These are phyloP conservation scores for Dothistroma pini DNA, from an alignment of 2,329 filamentous ascomycete genomes.

Conservation along the genomic window DNA sequence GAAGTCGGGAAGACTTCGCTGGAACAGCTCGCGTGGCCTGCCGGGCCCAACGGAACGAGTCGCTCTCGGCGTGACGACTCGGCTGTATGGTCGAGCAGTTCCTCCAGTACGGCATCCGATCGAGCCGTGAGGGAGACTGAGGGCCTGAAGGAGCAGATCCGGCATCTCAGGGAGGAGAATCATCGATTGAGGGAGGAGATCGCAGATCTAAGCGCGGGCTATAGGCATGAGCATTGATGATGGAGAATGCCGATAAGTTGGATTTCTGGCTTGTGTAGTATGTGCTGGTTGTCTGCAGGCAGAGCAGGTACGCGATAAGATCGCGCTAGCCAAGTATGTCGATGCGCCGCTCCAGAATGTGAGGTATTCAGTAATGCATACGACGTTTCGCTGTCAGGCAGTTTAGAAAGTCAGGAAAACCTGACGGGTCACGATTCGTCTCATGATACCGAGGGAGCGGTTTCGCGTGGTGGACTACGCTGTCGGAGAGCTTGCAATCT, in stretches of 20 bases:
- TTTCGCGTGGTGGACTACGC: background rate
- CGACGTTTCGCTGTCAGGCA: too few species aligned
- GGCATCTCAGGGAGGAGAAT: background rate
- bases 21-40: background rate
- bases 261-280: background rate
- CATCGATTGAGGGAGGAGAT: background rate
- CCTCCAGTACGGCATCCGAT: background rate
- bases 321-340: background rate
- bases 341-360: background rate
- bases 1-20: background rate
- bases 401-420: too few species aligned
- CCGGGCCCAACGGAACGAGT: background rate
- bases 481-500: background rate
- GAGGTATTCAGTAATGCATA: too few species aligned
- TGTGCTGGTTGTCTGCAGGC: background rate
- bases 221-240: background rate
- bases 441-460: background rate
- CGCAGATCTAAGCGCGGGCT: background rate
- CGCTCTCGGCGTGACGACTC: background rate
- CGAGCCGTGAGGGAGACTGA: conserved; percentile 1
- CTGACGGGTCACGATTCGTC: background rate
- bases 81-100: conserved; percentile 2
- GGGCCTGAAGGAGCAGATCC: background rate
- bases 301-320: background rate
- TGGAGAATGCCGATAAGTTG: background rate